Percentiles rank a stretch among this genome's conserved stretches.
Conservation (phyloP, 2,329 filamentous ascomycete species). For the Fusarium beomiforme region DNA sequence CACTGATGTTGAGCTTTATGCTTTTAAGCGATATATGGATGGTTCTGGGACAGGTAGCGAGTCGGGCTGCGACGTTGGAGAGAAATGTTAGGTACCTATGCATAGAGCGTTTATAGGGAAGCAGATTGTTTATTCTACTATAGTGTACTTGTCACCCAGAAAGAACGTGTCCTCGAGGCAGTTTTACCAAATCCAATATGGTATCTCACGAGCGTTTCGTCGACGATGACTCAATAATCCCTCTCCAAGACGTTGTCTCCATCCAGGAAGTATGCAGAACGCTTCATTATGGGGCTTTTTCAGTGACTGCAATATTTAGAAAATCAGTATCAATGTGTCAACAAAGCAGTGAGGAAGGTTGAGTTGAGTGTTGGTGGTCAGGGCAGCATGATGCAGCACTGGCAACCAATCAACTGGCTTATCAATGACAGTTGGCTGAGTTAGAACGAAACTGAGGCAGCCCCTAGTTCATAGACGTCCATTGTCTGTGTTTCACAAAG, state of each 20-base stretch:
- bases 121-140: background rate
- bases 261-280: conserved; percentile 43
- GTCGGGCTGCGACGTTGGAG: conserved; percentile 5
- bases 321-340: background rate
- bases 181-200: conserved; percentile 21
- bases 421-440: background rate
- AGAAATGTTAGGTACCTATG: background rate
- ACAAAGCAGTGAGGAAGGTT: background rate
- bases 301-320: background rate
- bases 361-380: background rate
- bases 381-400: background rate
- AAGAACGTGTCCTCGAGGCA: conserved; percentile 15
- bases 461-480: background rate
- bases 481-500: background rate
- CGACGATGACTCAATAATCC: conserved; percentile 44
- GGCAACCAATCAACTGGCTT: background rate
- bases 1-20: conserved; percentile 34
- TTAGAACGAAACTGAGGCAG: background rate
- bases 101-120: background rate
- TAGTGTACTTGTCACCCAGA: background rate
- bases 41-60: conserved; percentile 17
- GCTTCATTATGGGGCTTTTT: conserved; percentile 28
- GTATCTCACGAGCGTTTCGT: conserved; percentile 41
- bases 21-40: conserved; percentile 31
- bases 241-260: conserved; percentile 35